Percentiles rank a stretch among this genome's conserved stretches.
phyloP scores from a whole-genome alignment of 2,329 filamentous ascomycete species.

The Zymoseptoria tritici region DNA sequence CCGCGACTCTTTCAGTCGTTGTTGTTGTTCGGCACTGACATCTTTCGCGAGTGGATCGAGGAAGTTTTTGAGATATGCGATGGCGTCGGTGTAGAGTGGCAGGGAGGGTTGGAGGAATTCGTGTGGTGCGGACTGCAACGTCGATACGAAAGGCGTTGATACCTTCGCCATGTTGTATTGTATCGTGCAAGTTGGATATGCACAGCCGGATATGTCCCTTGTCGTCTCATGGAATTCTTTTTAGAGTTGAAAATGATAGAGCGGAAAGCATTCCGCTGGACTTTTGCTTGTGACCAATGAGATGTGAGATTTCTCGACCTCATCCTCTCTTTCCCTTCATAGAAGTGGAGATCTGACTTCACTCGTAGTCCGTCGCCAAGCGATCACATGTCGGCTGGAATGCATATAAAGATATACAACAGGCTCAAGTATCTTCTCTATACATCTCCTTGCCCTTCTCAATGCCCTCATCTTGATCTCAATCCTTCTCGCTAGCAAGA shows the following conservation, averaged over 20 bases:
- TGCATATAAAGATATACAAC: background rate
- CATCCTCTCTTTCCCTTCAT: background rate
- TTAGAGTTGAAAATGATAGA: too few relatives aligned
- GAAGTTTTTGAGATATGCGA: conserved; percentile 70
- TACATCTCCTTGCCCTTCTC: background rate
- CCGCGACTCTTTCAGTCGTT: conserved; percentile 58
- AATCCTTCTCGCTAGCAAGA: background rate
- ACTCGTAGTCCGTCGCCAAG: background rate
- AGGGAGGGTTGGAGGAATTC: conserved; percentile 67
- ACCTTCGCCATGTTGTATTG: conserved; percentile 14
- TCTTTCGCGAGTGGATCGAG: conserved; percentile 70
- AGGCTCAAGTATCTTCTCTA: background rate
- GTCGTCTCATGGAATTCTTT: background rate
- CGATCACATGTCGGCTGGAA: background rate
- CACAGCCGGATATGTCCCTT: background rate
- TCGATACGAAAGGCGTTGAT: conserved; percentile 10
- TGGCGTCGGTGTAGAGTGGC: conserved; percentile 59
- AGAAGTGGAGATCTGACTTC: background rate
- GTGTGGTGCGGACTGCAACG: conserved; percentile 45
- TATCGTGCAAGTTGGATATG: background rate
- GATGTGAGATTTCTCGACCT: background rate
- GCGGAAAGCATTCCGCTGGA: background rate
- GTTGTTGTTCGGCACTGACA: conserved; percentile 64
- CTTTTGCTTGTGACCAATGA: background rate
- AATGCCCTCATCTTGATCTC: background rate